A percentile compares a stretch with the other conserved stretches of the same genome.
These are phyloP conservation scores for Triticum dicoccoides DNA, from an alignment of 176 grass and related monocot genomes.

Conservation along the genomic window DNA sequence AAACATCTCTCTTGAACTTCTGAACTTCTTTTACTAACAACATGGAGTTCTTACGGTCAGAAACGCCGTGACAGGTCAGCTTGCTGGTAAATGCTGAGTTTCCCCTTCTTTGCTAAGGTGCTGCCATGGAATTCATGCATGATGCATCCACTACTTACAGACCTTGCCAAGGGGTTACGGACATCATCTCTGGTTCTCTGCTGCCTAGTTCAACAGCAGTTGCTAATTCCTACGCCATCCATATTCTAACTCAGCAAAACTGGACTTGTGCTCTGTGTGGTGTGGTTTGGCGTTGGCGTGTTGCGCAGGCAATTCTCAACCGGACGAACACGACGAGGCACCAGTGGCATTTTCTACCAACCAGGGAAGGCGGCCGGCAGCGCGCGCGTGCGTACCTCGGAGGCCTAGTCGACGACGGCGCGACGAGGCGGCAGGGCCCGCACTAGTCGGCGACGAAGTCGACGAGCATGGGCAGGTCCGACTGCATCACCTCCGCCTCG, in stretches of 20 bases:
- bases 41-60: background rate
- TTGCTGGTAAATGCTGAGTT: background rate
- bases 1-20: too few species aligned
- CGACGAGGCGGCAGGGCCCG: conserved; percentile 82
- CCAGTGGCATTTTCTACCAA: background rate
- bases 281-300: background rate
- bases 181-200: too few species aligned
- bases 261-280: background rate
- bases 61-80: background rate
- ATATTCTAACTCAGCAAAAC: background rate
- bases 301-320: background rate
- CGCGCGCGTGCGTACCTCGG: conserved; percentile 27
- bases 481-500: conserved; percentile 18
- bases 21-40: too few species aligned
- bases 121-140: too few species aligned
- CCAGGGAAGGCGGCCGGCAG: background rate
- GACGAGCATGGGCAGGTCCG: conserved; percentile 75
- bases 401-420: conserved; percentile 60
- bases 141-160: background rate
- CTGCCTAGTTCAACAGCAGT: too few species aligned
- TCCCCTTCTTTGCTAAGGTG: background rate
- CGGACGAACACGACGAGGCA: background rate
- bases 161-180: background rate
- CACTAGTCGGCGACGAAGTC: conserved; percentile 86
- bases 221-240: background rate